Evolutionary conservation across 768 basidiomycete species (phyloP).

Genomic region (Tulasnella calospora): DNA sequence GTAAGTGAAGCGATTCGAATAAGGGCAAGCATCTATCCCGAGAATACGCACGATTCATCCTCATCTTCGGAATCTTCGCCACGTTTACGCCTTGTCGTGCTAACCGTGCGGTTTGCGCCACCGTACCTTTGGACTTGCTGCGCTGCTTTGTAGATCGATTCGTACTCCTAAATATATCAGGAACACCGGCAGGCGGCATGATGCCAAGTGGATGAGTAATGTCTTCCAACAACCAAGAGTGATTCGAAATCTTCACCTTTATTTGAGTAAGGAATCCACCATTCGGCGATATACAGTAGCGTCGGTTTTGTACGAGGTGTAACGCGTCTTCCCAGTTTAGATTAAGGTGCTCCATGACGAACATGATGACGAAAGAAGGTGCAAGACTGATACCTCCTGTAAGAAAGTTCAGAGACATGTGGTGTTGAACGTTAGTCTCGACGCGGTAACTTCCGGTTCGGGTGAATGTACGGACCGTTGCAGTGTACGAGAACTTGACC

Average conservation of each 20-base stretch:
- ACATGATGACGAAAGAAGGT: constrained; percentile 88
- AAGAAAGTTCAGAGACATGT: not conserved
- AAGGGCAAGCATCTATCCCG: not conserved
- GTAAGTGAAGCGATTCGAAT: not conserved
- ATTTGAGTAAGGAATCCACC: constrained; percentile 88
- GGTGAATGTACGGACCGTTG: constrained; percentile 53
- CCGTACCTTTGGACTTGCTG: constrained; percentile 57
- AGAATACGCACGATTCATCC: constrained; percentile 40
- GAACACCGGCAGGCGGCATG: not conserved
- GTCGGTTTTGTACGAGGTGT: constrained; percentile 80
- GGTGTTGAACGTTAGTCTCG: not conserved
- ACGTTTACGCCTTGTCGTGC: constrained; percentile 57
- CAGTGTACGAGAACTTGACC: constrained; percentile 85
- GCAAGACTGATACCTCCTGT: constrained; percentile 82
- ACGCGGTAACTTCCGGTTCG: no score
- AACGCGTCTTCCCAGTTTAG: constrained; percentile 85
- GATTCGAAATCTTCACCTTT: constrained; percentile 51
- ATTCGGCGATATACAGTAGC: constrained; percentile 92
- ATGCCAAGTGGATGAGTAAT: not conserved
- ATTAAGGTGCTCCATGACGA: constrained; percentile 79
- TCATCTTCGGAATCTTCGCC: constrained; percentile 61
- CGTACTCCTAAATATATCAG: constrained; percentile 67
- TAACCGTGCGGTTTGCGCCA: constrained; percentile 43
- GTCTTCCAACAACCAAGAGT: not conserved
- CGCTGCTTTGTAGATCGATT: constrained; percentile 82